These are phyloP conservation scores for Kwoniella mangroviensis DNA, from an alignment of 768 basidiomycete genomes.

Conservation along the genomic window DNA sequence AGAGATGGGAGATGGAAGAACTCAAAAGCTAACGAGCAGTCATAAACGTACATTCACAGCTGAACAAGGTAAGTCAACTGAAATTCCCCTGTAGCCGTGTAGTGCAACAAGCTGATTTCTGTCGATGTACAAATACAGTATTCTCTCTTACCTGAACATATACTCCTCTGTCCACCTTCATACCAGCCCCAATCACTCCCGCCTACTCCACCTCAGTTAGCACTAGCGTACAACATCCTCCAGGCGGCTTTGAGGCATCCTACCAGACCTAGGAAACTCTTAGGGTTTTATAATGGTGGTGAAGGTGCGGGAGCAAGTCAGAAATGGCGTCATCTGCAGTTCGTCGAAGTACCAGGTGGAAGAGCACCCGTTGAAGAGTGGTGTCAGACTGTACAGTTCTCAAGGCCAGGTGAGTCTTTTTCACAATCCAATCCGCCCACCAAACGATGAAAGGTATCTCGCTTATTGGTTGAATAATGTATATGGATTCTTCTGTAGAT, in stretches of 20 bases:
- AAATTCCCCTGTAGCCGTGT: neutral
- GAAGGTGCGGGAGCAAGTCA: constrained; percentile 76
- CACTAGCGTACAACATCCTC: constrained; percentile 75
- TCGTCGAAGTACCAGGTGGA: constrained; percentile 69
- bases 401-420: constrained; percentile 63
- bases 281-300: constrained; percentile 92
- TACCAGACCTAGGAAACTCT: constrained; percentile 61
- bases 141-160: constrained; percentile 80
- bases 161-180: constrained; percentile 64
- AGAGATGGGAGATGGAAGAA: neutral
- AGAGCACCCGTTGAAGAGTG: constrained; percentile 77
- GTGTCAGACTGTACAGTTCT: constrained; percentile 66
- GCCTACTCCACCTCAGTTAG: constrained; percentile 75
- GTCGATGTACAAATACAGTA: constrained; percentile 58
- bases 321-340: constrained; percentile 87
- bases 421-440: neutral
- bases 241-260: constrained; percentile 67
- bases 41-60: constrained; percentile 15
- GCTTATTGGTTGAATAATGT: too few species aligned
- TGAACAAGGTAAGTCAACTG: constrained; percentile 43
- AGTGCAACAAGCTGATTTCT: constrained; percentile 2
- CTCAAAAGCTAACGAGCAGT: neutral
- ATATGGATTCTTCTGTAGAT: constrained; percentile 8
- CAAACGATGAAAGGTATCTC: neutral
- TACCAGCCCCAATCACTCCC: constrained; percentile 72